phyloP scores from a whole-genome alignment of 176 grass and related monocot species.

The Avena sativa region DNA sequence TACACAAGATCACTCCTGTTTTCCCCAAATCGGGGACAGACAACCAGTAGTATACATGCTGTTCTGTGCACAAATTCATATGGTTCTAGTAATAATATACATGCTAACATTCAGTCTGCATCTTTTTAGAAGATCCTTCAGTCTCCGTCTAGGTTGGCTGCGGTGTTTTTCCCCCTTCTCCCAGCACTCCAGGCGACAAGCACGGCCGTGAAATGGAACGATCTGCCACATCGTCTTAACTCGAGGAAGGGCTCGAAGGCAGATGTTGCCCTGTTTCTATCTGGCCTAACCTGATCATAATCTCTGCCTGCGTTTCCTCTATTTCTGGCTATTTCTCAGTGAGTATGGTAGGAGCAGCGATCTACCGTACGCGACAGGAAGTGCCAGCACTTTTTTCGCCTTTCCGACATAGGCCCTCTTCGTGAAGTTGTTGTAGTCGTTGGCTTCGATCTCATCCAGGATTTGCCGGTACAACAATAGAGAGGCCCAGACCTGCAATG shows the following conservation, averaged over 20 bases:
- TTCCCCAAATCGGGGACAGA: not conserved
- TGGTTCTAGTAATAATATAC: not conserved
- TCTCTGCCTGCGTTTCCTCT: not conserved
- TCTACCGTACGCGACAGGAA: slow-evolving; percentile 75
- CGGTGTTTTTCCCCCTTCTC: not conserved
- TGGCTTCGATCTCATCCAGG: slow-evolving; percentile 93
- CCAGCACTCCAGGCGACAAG: not conserved
- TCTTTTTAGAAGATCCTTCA: too few relatives aligned
- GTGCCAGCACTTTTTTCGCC: slow-evolving; percentile 75
- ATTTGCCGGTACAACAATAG: slow-evolving; percentile 77
- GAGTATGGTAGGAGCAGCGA: slow-evolving; percentile 62
- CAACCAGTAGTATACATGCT: not conserved
- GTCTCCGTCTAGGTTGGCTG: not conserved
- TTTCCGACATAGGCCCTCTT: slow-evolving; percentile 92
- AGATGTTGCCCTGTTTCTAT: slow-evolving; percentile 29
- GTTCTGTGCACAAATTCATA: not conserved
- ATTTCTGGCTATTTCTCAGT: slow-evolving; percentile 40
- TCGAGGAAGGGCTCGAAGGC: not conserved
- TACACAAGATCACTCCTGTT: too few relatives aligned
- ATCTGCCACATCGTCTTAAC: not conserved
- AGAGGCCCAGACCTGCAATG: slow-evolving; percentile 85
- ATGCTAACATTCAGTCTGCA: not conserved
- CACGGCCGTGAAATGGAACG: not conserved
- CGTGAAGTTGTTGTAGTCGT: slow-evolving; percentile 94
- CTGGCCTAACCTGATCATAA: slow-evolving; percentile 41